phyloP scores from a whole-genome alignment of 139 green algal species.

The Yamagishiella unicocca region DNA sequence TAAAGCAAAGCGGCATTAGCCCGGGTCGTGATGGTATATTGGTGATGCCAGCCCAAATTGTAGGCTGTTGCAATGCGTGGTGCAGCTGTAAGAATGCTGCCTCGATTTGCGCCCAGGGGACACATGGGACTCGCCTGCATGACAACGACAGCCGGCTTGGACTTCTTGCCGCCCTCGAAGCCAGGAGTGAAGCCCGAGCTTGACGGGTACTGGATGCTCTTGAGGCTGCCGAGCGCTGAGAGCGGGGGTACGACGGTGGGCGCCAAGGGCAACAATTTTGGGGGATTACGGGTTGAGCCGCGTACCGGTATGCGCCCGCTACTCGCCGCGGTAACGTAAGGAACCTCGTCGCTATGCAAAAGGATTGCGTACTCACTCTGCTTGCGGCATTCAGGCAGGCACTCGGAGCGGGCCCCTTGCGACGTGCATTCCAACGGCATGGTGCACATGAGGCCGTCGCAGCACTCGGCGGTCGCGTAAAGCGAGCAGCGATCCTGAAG shows the following conservation, averaged over 20 bases:
- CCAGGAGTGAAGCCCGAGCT: neutral
- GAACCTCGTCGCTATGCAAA: no score
- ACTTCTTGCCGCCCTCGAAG: conserved; percentile 24
- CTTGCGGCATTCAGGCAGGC: conserved; percentile 21
- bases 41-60: no score
- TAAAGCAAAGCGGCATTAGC: no score
- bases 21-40: no score
- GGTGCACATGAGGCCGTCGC: conserved; percentile 25
- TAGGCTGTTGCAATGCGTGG: no score
- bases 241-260: neutral
- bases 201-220: neutral
- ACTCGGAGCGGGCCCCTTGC: neutral
- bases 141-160: conserved; percentile 24
- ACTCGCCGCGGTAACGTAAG: no score
- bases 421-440: conserved; percentile 44
- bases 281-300: no score
- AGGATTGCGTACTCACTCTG: conserved; percentile 38
- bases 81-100: no score
- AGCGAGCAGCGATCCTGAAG: conserved; percentile 28
- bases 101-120: neutral
- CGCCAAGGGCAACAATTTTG: neutral
- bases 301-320: no score
- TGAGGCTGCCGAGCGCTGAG: conserved; percentile 16
- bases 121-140: conserved; percentile 33
- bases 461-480: conserved; percentile 10